These are phyloP conservation scores for Epicoccum sorghinum DNA, from an alignment of 2,329 filamentous ascomycete genomes.

Conservation along the genomic window DNA sequence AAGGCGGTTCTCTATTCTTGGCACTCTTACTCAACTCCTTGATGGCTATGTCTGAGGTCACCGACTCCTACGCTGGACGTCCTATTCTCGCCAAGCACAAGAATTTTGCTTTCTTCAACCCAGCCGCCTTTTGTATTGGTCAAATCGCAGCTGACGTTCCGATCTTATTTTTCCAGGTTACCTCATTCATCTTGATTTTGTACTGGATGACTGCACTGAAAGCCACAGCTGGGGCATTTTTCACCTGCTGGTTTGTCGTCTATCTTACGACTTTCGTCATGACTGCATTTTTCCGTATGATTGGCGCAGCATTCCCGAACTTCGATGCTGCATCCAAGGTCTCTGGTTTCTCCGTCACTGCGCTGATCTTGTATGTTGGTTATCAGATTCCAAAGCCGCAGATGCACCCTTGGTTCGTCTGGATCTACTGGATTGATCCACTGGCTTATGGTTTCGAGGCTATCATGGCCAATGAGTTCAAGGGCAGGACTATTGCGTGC, in stretches of 20 bases:
- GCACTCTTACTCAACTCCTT: constrained; percentile 67
- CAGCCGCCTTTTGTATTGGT: constrained; percentile 75
- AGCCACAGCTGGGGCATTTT: constrained; percentile 74
- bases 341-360: constrained; percentile 60
- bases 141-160: constrained; percentile 67
- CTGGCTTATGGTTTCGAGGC: constrained; percentile 79
- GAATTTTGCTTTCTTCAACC: constrained; percentile 87
- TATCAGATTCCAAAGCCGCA: constrained; percentile 59
- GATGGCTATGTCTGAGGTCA: constrained; percentile 70
- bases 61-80: constrained; percentile 61
- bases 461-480: constrained; percentile 73
- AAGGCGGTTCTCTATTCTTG: constrained; percentile 69
- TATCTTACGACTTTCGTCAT: constrained; percentile 74
- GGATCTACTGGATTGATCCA: constrained; percentile 73
- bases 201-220: constrained; percentile 86
- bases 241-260: constrained; percentile 77
- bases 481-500: constrained; percentile 53
- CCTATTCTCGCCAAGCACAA: constrained; percentile 88
- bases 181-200: constrained; percentile 65
- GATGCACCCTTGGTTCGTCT: constrained; percentile 61
- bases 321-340: constrained; percentile 62
- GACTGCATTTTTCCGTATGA: constrained; percentile 81
- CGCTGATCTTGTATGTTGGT: constrained; percentile 67
- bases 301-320: constrained; percentile 72
- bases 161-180: constrained; percentile 64